Conservation (phyloP, 768 basidiomycete species). For the Lactarius evosmus region DNA sequence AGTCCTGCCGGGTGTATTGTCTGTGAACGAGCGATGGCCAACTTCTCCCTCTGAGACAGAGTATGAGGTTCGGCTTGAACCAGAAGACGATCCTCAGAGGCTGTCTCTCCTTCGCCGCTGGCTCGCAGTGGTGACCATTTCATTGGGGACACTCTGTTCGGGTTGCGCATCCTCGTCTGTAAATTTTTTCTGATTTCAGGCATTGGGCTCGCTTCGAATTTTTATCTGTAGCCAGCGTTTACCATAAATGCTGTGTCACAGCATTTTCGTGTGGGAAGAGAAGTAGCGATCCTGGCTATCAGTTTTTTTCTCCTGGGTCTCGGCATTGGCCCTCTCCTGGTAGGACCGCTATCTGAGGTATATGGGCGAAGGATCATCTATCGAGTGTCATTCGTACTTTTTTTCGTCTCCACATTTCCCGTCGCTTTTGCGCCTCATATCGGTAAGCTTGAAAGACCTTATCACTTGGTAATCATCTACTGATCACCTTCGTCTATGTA, state of each 20-base stretch:
- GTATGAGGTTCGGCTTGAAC: slow-evolving; percentile 8
- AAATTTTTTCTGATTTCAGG: background rate
- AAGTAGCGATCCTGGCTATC: slow-evolving; percentile 43
- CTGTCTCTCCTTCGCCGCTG: slow-evolving; percentile 19
- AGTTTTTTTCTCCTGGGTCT: slow-evolving; percentile 39
- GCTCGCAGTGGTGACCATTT: slow-evolving; percentile 19
- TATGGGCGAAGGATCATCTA: slow-evolving; percentile 68
- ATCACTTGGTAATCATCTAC: background rate
- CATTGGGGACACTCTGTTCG: slow-evolving; percentile 7
- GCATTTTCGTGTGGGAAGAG: slow-evolving; percentile 38
- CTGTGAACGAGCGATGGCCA: too few relatives aligned
- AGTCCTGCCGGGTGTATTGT: too few relatives aligned
- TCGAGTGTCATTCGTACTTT: slow-evolving; percentile 53
- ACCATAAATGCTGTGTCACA: slow-evolving; percentile 39
- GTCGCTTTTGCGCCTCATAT: slow-evolving; percentile 70
- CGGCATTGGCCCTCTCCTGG: slow-evolving; percentile 33
- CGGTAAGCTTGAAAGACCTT: slow-evolving; percentile 38
- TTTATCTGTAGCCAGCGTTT: slow-evolving; percentile 32
- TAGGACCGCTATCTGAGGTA: slow-evolving; percentile 45
- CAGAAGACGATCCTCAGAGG: slow-evolving; percentile 26
- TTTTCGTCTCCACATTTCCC: slow-evolving; percentile 64
- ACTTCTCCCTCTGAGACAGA: too few relatives aligned
- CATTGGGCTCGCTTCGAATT: background rate
- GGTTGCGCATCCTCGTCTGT: slow-evolving; percentile 19
- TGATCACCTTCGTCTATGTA: slow-evolving; percentile 29